phyloP scores from a whole-genome alignment of 2,329 filamentous ascomycete genomes.

The Didymella pomorum region DNA sequence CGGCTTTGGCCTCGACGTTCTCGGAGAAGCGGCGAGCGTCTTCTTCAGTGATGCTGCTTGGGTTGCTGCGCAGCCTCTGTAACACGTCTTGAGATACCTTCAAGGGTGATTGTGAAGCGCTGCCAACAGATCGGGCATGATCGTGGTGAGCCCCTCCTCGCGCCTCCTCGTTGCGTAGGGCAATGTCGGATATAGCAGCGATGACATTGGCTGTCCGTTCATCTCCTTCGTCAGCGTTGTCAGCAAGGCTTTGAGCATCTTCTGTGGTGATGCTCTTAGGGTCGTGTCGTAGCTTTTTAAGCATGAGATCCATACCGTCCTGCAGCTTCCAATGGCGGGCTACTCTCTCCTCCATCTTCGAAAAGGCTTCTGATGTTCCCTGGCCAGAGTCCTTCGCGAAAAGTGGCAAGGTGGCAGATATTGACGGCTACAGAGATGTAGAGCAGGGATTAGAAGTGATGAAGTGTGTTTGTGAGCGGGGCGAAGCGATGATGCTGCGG shows the following conservation, averaged over 20 bases:
- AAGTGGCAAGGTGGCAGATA: not conserved
- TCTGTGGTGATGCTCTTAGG: slow-evolving; percentile 41
- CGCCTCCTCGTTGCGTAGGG: slow-evolving; percentile 5
- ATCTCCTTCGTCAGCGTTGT: slow-evolving; percentile 35
- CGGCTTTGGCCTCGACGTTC: slow-evolving; percentile 32
- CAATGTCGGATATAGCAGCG: slow-evolving; percentile 40
- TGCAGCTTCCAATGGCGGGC: slow-evolving; percentile 14
- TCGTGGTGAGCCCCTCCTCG: slow-evolving; percentile 24
- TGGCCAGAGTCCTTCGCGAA: not conserved
- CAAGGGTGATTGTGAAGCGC: not conserved
- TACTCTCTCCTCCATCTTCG: slow-evolving; percentile 4
- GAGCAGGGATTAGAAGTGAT: not conserved
- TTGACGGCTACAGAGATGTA: not conserved
- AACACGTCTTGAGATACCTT: slow-evolving; percentile 20
- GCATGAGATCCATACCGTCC: slow-evolving; percentile 16
- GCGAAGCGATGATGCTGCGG: not conserved
- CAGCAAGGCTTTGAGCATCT: slow-evolving; percentile 42
- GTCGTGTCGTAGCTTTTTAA: slow-evolving; percentile 35
- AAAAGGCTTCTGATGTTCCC: not conserved
- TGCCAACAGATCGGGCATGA: not conserved
- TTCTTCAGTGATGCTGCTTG: slow-evolving; percentile 41
- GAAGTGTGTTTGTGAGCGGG: not conserved
- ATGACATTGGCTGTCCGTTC: slow-evolving; percentile 38
- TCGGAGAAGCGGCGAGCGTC: slow-evolving; percentile 45
- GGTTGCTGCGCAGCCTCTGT: slow-evolving; percentile 35